These are phyloP conservation scores for Fusarium sp. DNA, from an alignment of 2,329 filamentous ascomycete species.

Conservation along the genomic window DNA sequence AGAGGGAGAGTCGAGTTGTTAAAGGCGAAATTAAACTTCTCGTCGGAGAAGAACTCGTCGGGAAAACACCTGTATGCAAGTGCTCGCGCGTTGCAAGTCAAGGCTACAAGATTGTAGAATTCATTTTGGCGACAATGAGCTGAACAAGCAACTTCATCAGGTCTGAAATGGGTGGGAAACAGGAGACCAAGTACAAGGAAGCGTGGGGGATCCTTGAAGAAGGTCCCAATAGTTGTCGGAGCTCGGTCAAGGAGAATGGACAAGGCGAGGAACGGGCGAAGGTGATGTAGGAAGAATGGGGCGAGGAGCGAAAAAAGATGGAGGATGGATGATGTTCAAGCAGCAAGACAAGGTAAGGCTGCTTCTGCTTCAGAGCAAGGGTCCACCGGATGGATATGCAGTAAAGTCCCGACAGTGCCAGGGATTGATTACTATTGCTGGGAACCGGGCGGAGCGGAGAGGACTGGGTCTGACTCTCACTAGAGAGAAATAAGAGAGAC, in stretches of 20 bases:
- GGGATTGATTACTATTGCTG: constrained; percentile 11
- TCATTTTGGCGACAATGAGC: constrained; percentile 47
- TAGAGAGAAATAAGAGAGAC: too few species aligned
- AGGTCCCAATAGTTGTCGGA: constrained; percentile 30
- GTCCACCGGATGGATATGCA: constrained; percentile 37
- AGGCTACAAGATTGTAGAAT: constrained; percentile 44
- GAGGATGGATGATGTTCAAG: constrained; percentile 40
- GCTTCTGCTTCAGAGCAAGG: constrained; percentile 32
- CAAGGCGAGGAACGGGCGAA: constrained; percentile 30
- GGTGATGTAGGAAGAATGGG: constrained; percentile 39
- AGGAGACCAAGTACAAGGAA: constrained; percentile 44
- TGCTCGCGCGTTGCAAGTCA: constrained; percentile 44
- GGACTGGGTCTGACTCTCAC: constrained; percentile 2
- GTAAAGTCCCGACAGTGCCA: constrained; percentile 35
- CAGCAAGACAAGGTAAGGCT: constrained; percentile 28
- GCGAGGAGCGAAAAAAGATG: constrained; percentile 38
- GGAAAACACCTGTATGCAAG: constrained; percentile 38
- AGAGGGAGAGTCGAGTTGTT: constrained; percentile 22
- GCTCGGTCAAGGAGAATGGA: constrained; percentile 49
- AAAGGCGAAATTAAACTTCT: constrained; percentile 25
- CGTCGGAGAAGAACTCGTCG: constrained; percentile 29
- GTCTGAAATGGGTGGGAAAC: constrained; percentile 27
- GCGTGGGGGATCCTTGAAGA: constrained; percentile 45
- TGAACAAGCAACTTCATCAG: constrained; percentile 47
- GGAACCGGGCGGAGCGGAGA: constrained; percentile 29